phyloP scores from a whole-genome alignment of 2,329 filamentous ascomycete species.

The Laburnicola sp. region DNA sequence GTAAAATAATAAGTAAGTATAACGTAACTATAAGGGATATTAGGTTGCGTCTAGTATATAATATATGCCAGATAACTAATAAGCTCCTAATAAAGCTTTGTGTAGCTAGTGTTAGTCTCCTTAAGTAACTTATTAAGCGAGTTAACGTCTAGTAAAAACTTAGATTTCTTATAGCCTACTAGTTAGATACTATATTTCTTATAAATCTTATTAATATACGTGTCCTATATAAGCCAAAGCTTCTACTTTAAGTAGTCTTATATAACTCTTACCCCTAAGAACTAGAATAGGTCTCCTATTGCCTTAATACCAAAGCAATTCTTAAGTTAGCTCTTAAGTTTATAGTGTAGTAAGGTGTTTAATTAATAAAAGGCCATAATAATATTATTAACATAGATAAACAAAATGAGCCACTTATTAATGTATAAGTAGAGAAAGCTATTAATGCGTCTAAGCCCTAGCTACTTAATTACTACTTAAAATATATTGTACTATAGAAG shows the following conservation, averaged over 20 bases:
- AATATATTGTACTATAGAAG: constrained; percentile 25
- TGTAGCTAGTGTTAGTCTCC: constrained; percentile 2
- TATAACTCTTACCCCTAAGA: constrained; percentile 16
- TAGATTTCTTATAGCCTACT: background rate
- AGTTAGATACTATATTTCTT: constrained; percentile 14
- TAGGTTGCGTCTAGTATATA: constrained; percentile 12
- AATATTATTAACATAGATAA: constrained; percentile 15
- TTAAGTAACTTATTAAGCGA: background rate
- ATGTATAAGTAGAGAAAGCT: constrained; percentile 15
- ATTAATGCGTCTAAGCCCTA: constrained; percentile 15
- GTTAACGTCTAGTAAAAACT: constrained; percentile 2
- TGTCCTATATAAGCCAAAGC: constrained; percentile 15
- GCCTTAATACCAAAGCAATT: constrained; percentile 6
- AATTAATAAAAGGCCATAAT: background rate
- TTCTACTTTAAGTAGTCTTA: constrained; percentile 3
- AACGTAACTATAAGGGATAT: constrained; percentile 15
- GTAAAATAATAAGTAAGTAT: constrained; percentile 15
- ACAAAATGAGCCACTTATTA: constrained; percentile 13
- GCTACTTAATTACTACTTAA: constrained; percentile 9
- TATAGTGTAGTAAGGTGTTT: background rate
- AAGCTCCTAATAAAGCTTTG: constrained; percentile 19
- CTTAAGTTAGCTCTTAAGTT: constrained; percentile 10
- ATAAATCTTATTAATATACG: constrained; percentile 21
- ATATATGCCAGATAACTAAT: constrained; percentile 22
- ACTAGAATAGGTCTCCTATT: constrained; percentile 11